Conservation (phyloP, 1,139 yeast species). For the Diutina neorugosa region DNA sequence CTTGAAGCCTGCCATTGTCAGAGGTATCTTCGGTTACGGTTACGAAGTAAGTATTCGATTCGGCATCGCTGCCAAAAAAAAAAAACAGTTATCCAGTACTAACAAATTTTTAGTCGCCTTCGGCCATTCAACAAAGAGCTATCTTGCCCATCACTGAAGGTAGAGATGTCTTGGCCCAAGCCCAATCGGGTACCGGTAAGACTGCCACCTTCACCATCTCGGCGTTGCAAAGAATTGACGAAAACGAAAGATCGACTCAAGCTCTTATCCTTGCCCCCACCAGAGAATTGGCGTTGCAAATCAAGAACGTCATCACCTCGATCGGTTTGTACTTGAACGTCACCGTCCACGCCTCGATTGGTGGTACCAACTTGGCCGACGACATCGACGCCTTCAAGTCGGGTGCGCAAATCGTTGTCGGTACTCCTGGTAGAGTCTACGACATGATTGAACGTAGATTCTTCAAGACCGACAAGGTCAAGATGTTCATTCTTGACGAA, state of each 20-base stretch:
- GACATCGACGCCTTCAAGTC: conserved; percentile 86
- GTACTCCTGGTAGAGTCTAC: conserved; percentile 98
- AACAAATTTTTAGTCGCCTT: conserved; percentile 40
- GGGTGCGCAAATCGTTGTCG: conserved; percentile 94
- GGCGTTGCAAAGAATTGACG: conserved; percentile 88
- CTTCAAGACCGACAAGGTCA: conserved; percentile 79
- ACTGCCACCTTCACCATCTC: conserved; percentile 98
- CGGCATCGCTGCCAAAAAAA: not conserved
- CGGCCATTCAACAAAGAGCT: conserved; percentile 98
- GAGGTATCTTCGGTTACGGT: conserved; percentile 96
- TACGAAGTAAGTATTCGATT: conserved; percentile 37
- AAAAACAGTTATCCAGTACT: not conserved
- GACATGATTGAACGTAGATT: conserved; percentile 95
- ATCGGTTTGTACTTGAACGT: conserved; percentile 90
- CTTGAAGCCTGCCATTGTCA: conserved; percentile 64
- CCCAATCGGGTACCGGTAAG: conserved; percentile 99
- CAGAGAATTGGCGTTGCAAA: conserved; percentile 96
- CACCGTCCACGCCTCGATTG: conserved; percentile 95
- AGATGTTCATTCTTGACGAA: conserved; percentile 97
- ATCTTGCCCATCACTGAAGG: conserved; percentile 94
- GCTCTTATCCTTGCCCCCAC: conserved; percentile 97
- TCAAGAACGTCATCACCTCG: conserved; percentile 90
- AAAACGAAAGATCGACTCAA: conserved; percentile 65
- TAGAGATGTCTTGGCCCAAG: conserved; percentile 96
- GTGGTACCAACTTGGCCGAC: conserved; percentile 90